Base-by-base conservation (phyloP, 2,329 filamentous ascomycete genomes). In the Cryphonectria parasitica region DNA sequence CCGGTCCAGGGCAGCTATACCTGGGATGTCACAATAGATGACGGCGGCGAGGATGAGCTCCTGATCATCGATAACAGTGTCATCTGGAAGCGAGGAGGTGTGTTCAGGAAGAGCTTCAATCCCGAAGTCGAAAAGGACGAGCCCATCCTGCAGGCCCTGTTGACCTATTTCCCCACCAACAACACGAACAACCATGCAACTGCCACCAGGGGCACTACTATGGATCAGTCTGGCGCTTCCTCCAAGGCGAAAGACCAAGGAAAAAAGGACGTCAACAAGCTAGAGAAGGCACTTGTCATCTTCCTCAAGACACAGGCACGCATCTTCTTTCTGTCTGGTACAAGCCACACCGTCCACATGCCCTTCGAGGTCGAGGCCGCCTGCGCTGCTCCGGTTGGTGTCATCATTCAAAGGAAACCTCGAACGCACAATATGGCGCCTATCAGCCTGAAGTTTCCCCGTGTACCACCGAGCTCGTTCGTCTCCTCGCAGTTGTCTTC, bases 351-450 rank as follows among this genome's bases (percentile, higher is more conserved):
- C 71, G 87, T 98, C 64, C 94, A 97, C 79, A 89, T 99, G 77
- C 95, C 95, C 1, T 99, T 99, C 77, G 95, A 98, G 81, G 92
- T 98, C 58, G 94, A 97, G 78, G 89, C 89, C 67, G 94, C 93
- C 41, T 93, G 95, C 79, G 90, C 95, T 49, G 92, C 93, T 17
- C 92, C 94, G 7, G 86, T 89, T 43, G 96, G 96, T 36, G 86
- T 98, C 65, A 87, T 99, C 28, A 89, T 99, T 69, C 95, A 98
- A 80, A 88, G 95, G 72, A 97, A 92, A 78, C 84, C 90, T 58
- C 85, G 84, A 70, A 78, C 82, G 13, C 85, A 88, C 70, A 85
- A 80, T 70, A 76, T 83, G 13, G 81, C 83, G 2, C 82, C 87
- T 7, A 82, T 88, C 31, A 85, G 87, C 31, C 80, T 90, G 67